phyloP scores from a whole-genome alignment of 2,329 filamentous ascomycete genomes.

The Penicillium digitatum region DNA sequence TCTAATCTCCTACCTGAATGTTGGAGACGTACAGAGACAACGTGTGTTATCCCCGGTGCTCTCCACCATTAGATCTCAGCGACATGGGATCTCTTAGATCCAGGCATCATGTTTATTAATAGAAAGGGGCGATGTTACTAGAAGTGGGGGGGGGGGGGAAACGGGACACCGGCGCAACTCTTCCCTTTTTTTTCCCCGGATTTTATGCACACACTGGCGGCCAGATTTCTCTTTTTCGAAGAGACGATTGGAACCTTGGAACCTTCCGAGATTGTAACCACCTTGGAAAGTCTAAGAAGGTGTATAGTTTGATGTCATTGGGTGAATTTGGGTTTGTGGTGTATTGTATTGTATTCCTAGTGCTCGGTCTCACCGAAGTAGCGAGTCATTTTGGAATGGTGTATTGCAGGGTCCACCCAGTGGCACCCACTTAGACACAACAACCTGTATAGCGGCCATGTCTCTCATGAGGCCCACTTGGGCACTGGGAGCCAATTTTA shows the following conservation, averaged over 20 bases:
- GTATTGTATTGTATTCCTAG: background rate
- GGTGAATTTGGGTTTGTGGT: background rate
- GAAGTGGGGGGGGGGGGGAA: background rate
- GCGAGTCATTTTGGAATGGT: slow-evolving; percentile 1
- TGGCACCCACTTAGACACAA: background rate
- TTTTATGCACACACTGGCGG: background rate
- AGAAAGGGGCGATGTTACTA: background rate
- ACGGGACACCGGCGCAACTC: background rate
- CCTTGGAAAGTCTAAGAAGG: background rate
- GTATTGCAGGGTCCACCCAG: slow-evolving; percentile 5
- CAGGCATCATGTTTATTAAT: background rate
- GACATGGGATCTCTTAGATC: background rate
- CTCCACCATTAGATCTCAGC: background rate
- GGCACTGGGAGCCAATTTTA: background rate
- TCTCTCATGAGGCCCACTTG: background rate
- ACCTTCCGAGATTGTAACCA: background rate
- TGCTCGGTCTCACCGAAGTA: background rate
- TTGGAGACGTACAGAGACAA: too few species aligned
- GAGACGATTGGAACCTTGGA: background rate
- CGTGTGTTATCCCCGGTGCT: background rate
- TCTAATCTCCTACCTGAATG: too few species aligned
- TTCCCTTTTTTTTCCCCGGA: slow-evolving; percentile 1
- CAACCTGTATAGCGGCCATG: background rate
- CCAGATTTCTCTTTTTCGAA: background rate
- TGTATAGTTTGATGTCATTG: background rate